phyloP scores from a whole-genome alignment of 1,284 basidiomycete species.

The Chalciporus sp. region DNA sequence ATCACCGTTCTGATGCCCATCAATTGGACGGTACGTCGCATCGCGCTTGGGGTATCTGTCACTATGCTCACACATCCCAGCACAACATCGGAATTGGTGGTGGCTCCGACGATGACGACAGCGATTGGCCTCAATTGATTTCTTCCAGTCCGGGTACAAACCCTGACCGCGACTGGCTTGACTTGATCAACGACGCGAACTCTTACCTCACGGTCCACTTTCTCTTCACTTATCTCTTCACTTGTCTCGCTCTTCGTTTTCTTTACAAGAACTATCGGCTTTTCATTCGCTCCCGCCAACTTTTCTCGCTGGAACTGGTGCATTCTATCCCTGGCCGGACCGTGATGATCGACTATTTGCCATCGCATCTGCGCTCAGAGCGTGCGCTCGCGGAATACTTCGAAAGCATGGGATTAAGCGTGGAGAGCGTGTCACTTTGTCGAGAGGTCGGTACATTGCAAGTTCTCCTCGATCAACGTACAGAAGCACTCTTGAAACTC shows the following conservation, averaged over 20 bases:
- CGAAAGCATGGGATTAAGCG: conserved; percentile 77
- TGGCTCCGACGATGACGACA: conserved; percentile 55
- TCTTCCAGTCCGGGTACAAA: conserved; percentile 27
- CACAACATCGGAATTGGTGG: conserved; percentile 73
- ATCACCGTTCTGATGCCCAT: conserved; percentile 85
- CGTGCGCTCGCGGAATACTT: conserved; percentile 91
- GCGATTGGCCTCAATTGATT: conserved; percentile 47
- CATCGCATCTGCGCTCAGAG: conserved; percentile 82
- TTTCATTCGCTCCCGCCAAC: conserved; percentile 90
- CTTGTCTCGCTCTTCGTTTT: conserved; percentile 80
- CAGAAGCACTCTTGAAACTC: conserved; percentile 74
- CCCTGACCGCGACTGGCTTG: conserved; percentile 68
- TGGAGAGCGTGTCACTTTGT: conserved; percentile 90
- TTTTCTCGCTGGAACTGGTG: conserved; percentile 92
- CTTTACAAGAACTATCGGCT: conserved; percentile 88
- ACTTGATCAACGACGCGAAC: conserved; percentile 84
- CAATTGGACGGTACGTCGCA: conserved; percentile 73
- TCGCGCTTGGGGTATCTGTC: background rate
- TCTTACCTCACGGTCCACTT: conserved; percentile 88
- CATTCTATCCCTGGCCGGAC: conserved; percentile 94
- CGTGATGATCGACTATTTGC: conserved; percentile 85
- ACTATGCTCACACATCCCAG: conserved; percentile 41
- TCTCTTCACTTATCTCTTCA: conserved; percentile 92
- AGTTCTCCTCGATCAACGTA: conserved; percentile 74
- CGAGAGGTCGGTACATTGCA: conserved; percentile 81